Conservation (phyloP, 768 basidiomycete genomes). For the Leccinum subgranulosum region DNA sequence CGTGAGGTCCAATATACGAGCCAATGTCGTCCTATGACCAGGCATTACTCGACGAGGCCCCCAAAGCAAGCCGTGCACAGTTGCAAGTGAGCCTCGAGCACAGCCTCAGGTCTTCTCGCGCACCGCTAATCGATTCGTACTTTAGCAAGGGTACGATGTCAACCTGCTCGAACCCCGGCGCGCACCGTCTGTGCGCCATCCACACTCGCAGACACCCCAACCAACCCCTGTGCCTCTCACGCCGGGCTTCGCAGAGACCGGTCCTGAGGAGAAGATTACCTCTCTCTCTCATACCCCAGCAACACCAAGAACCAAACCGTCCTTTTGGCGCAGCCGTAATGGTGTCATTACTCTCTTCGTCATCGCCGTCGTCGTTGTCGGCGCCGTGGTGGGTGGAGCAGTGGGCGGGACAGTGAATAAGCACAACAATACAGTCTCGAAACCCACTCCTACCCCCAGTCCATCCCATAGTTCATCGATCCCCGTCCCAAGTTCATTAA, state of each 20-base stretch:
- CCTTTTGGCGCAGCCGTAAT: constrained; percentile 50
- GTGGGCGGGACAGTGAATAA: constrained; percentile 49
- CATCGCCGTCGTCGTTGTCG: constrained; percentile 42
- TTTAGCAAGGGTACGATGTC: constrained; percentile 53
- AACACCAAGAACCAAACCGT: constrained; percentile 10
- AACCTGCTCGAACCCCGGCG: constrained; percentile 38
- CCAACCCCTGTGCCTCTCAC: constrained; percentile 11
- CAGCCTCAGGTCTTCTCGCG: constrained; percentile 3
- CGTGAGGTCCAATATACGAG: background rate
- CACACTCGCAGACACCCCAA: constrained; percentile 10
- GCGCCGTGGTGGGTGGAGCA: constrained; percentile 54
- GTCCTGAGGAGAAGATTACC: constrained; percentile 13
- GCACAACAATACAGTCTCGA: no score
- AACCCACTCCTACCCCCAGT: no score
- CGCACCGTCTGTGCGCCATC: constrained; percentile 15
- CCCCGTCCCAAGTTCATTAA: background rate
- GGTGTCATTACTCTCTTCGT: constrained; percentile 41
- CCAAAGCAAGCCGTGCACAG: constrained; percentile 41
- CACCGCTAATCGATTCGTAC: background rate
- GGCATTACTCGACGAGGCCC: constrained; percentile 37
- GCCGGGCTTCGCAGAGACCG: constrained; percentile 7
- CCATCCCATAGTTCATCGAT: no score
- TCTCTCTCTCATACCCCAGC: background rate
- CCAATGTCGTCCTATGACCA: constrained; percentile 39
- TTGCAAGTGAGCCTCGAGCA: constrained; percentile 38